Base-by-base conservation (phyloP, 768 basidiomycete genomes). In the Omphalotus guepiniiformis region DNA sequence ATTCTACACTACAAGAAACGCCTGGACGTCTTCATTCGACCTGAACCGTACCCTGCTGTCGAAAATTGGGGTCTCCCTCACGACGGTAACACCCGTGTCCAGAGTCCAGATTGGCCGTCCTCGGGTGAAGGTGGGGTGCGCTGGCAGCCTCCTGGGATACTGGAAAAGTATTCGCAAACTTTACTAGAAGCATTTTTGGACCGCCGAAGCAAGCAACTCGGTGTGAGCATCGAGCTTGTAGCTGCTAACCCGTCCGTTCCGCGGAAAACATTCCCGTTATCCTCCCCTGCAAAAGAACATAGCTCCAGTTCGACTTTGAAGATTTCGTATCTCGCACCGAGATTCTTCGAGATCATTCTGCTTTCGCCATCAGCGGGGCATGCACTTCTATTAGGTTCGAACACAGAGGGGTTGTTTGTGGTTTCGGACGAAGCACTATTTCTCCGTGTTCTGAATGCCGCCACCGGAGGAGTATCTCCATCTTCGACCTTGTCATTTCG, bases 1-100 rank as follows among this genome's bases (percentile, higher is more conserved):
- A 67, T 70, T 16, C 58, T 87, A 39, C 83, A 85, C 56, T 86
- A 84, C 58, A 43, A 55, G 28, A 83, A 81, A 57, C 64, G 65
- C 28, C 66, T 87, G 16, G 70, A 75, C 43, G 75, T 86, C 0
- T 83, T 71, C 53, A 67, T 75, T 21, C 68, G 82, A 8, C 84
- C 84, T 1, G 83, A 83, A 45, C 82, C 80, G 2, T 55, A 64
- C n/a, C 44, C 38, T 12, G 23, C 44, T 46, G 23, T 27, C 6
- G n/a, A 15, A 26, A 5, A 13, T 16, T 25, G n/a, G n/a, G n/a
- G n/a, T n/a, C n/a, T n/a, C n/a, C n/a, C n/a, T n/a, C n/a, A n/a
- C n/a, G n/a, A n/a, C n/a, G n/a, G n/a, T n/a, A n/a, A n/a, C n/a
- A n/a, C n/a, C n/a, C n/a, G n/a, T n/a, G n/a, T n/a, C n/a, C n/a